phyloP scores from a whole-genome alignment of 2,329 filamentous ascomycete genomes.

The Verticillium nubilum region DNA sequence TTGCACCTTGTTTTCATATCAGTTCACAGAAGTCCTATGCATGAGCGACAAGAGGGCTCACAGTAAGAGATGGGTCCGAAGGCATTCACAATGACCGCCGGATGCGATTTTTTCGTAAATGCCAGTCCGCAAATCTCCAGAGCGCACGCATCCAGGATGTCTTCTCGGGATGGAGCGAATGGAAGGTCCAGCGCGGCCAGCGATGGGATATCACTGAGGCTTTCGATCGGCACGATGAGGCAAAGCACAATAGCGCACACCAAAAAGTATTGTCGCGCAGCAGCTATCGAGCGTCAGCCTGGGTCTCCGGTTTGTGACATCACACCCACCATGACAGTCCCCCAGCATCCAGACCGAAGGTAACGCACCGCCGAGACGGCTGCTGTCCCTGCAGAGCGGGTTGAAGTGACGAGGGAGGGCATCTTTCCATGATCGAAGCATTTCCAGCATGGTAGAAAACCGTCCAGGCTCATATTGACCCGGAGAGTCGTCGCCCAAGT shows the following conservation, averaged over 20 bases:
- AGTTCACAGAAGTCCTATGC: too few relatives aligned
- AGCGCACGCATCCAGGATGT: constrained; percentile 26
- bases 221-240: constrained; percentile 8
- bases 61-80: constrained; percentile 43
- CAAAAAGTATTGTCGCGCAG: constrained; percentile 36
- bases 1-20: constrained; percentile 17
- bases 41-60: constrained; percentile 16
- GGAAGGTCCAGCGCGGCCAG: not conserved
- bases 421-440: constrained; percentile 23
- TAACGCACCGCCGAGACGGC: constrained; percentile 16
- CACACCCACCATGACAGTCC: constrained; percentile 34
- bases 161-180: constrained; percentile 2
- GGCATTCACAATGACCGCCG: constrained; percentile 40
- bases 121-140: constrained; percentile 36
- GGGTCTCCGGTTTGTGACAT: not conserved
- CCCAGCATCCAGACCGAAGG: constrained; percentile 33
- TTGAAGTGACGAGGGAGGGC: constrained; percentile 23
- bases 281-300: constrained; percentile 21
- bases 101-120: constrained; percentile 33
- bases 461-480: constrained; percentile 13
- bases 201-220: constrained; percentile 4
- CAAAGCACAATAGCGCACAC: constrained; percentile 26
- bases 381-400: constrained; percentile 21
- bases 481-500: constrained; percentile 17
- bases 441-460: constrained; percentile 6